Percentiles rank a stretch among this genome's conserved stretches.
Evolutionary conservation across 2,329 filamentous ascomycete genomes (phyloP).

Genomic region (Aspergillus bombycis): DNA sequence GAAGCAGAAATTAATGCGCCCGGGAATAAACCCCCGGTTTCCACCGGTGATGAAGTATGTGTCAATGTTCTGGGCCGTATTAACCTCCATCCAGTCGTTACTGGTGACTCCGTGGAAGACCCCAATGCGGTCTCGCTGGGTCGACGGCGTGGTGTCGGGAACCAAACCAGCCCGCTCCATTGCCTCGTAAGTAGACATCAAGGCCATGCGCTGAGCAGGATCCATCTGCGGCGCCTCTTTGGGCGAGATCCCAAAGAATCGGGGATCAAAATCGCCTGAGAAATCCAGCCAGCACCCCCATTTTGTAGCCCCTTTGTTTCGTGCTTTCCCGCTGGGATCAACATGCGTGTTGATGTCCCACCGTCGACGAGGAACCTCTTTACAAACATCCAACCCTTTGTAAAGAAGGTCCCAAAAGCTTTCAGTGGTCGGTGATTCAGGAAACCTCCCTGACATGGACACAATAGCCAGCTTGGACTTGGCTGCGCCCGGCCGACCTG

Average conservation of each 20-base stretch:
- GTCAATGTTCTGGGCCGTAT: conserved; percentile 70
- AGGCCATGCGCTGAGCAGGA: conserved; percentile 74
- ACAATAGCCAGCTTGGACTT: no score
- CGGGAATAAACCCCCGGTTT: conserved; percentile 61
- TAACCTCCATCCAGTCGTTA: conserved; percentile 70
- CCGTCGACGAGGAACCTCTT: conserved; percentile 38
- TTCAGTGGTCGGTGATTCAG: no score
- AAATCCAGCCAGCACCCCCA: conserved; percentile 42
- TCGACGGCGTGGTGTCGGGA: conserved; percentile 69
- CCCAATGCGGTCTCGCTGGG: conserved; percentile 64
- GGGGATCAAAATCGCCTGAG: conserved; percentile 42
- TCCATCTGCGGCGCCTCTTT: conserved; percentile 76
- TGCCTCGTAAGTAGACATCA: conserved; percentile 76
- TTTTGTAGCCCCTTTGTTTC: conserved; percentile 29
- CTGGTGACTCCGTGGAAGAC: conserved; percentile 74
- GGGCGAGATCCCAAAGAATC: conserved; percentile 60
- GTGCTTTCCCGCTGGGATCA: conserved; percentile 36
- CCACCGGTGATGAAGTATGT: conserved; percentile 67
- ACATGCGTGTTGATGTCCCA: conserved; percentile 37
- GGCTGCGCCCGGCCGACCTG: no score
- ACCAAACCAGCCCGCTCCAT: conserved; percentile 78
- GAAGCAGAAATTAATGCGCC: conserved; percentile 75
- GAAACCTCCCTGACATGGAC: no score
- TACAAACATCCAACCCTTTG: conserved; percentile 37
- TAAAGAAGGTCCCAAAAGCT: conserved; percentile 41